Evolutionary conservation across 495 filamentous ascomycete genomes (phyloP).

Genomic region (Podospora appendiculata): DNA sequence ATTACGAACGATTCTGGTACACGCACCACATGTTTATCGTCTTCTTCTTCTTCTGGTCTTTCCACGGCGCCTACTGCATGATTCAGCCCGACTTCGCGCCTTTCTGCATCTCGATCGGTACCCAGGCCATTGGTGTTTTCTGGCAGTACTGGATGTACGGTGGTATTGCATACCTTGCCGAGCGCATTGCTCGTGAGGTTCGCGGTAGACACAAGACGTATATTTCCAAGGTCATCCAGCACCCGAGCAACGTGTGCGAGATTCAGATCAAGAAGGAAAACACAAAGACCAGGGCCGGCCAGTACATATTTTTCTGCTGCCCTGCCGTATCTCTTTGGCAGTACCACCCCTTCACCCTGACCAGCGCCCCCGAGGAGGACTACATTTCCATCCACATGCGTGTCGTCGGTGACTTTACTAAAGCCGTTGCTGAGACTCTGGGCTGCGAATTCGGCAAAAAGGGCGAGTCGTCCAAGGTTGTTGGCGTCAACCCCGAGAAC

Average conservation of each 20-base stretch:
- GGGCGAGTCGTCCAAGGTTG: slow-evolving; percentile 48
- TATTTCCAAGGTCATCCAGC: slow-evolving; percentile 76
- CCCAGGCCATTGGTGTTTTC: slow-evolving; percentile 60
- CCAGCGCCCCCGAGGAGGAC: slow-evolving; percentile 73
- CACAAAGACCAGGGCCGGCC: slow-evolving; percentile 68
- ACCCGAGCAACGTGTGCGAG: slow-evolving; percentile 75
- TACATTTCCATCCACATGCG: slow-evolving; percentile 76
- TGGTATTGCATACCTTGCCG: slow-evolving; percentile 62
- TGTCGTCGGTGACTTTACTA: slow-evolving; percentile 64
- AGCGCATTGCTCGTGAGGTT: slow-evolving; percentile 61
- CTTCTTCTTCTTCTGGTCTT: slow-evolving; percentile 76
- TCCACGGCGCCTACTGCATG: slow-evolving; percentile 77
- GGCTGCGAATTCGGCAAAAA: slow-evolving; percentile 62
- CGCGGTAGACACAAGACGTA: slow-evolving; percentile 67
- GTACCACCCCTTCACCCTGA: slow-evolving; percentile 73
- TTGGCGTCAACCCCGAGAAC: slow-evolving; percentile 54
- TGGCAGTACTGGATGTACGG: slow-evolving; percentile 78
- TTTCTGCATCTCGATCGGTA: slow-evolving; percentile 54
- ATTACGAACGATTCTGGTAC: slow-evolving; percentile 77
- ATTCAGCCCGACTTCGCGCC: slow-evolving; percentile 67
- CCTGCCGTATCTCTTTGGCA: slow-evolving; percentile 74
- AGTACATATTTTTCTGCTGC: slow-evolving; percentile 79
- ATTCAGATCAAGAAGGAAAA: slow-evolving; percentile 81
- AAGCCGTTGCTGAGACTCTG: slow-evolving; percentile 51
- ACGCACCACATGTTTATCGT: slow-evolving; percentile 71